Evolutionary conservation across 2,329 filamentous ascomycete genomes (phyloP).

Genomic region (Fusarium fracticaudum): DNA sequence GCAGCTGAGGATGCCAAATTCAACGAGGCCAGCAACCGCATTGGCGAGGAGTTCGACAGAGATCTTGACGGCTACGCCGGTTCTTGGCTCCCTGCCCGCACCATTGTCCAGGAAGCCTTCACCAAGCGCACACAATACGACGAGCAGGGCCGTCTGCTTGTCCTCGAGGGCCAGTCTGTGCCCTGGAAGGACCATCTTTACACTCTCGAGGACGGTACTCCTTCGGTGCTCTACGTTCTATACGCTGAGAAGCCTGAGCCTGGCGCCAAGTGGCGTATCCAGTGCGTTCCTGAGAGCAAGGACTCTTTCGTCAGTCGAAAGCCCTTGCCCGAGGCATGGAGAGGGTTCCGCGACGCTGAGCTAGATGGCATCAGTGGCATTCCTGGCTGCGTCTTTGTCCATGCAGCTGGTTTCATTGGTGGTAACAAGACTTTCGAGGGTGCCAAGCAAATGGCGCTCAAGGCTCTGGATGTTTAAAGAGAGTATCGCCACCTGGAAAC

Average conservation of each 20-base stretch:
- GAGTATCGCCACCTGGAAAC: background rate
- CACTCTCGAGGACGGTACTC: conserved; percentile 75
- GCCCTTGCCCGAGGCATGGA: conserved; percentile 89
- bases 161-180: conserved; percentile 79
- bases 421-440: conserved; percentile 94
- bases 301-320: conserved; percentile 93
- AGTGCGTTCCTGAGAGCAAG: conserved; percentile 85
- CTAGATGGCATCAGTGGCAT: conserved; percentile 77
- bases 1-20: conserved; percentile 85
- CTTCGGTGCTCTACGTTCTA: conserved; percentile 80
- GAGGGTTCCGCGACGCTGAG: conserved; percentile 87
- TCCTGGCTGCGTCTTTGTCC: conserved; percentile 86
- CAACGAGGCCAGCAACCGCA: conserved; percentile 77
- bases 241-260: conserved; percentile 85
- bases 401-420: conserved; percentile 95
- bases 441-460: conserved; percentile 83
- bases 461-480: conserved; percentile 65
- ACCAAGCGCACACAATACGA: conserved; percentile 73
- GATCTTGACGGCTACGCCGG: conserved; percentile 79
- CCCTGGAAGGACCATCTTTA: conserved; percentile 99
- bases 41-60: conserved; percentile 87
- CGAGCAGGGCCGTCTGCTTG: conserved; percentile 79
- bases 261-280: conserved; percentile 90
- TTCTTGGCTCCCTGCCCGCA: conserved; percentile 88
- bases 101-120: conserved; percentile 81